Evolutionary conservation across 306 rosid genomes (phyloP), one percentile per base, ranked within the genome.

Genomic region (Quercus dentata): DNA sequence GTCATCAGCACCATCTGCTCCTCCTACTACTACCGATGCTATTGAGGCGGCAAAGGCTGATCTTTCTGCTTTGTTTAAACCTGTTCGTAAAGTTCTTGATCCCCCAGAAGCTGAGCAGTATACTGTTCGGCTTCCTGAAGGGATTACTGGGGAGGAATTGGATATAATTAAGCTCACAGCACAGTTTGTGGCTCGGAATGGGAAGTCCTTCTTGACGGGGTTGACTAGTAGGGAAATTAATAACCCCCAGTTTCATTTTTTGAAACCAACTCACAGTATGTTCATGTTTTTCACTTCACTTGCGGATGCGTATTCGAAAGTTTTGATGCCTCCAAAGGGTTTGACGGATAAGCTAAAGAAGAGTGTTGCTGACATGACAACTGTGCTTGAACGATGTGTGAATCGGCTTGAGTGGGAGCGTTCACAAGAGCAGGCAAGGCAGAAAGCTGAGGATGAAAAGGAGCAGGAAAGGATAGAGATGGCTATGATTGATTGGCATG

Each of bases 401-500:
- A 92, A 91, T 70, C 89, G 99, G 87, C 85, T 92, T 73, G 97
- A 90, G 83, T 92, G 99, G 97, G 99, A 95, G 80, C 92, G 91
- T 1, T 95, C 99, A 1, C 96, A 95, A 78, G 98, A 95, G 87
- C 96, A 95, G 87, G 97, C 97, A 44, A 90, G 99, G 87, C 97
- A 92, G 82, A 92, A 92, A 83, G 98, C 94, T 17, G 97, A 92
- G 79, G 94, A 92, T 85, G 98, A 95, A 82, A 88, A 92, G 85
- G 97, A 92, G 85, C 99, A 91, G 85, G 99, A 95, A 87, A 91
- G 96, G 80, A 18, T 90, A 58, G 92, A 91, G 41, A 95, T 95
- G 99, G 97, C 96, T 33, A 95, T 95, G 99, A 95, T 95, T 80
- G 99, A 95, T 86, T 95, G 99, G 98, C 98, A 95, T 89, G 99